Evolutionary conservation across 202 grass and related monocot species (phyloP).

Genomic region (Bolboschoenoplectus hybrid): DNA sequence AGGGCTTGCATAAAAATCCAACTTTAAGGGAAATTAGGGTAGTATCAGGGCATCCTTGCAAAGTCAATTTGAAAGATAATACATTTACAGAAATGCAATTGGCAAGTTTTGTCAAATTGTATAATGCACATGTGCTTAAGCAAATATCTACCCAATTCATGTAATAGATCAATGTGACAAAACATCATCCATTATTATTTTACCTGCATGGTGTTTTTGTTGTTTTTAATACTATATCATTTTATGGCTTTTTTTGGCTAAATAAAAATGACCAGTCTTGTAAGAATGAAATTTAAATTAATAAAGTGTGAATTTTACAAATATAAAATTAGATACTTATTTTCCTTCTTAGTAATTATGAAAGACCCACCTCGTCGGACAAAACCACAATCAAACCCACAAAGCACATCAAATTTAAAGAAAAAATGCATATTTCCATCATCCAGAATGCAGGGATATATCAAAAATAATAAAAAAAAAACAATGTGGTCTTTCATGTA

Average conservation of each 20-base stretch:
- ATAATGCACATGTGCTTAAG: neutral
- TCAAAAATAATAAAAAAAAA: neutral
- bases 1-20: slow-evolving; percentile 6
- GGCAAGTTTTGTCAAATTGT: slow-evolving; percentile 13
- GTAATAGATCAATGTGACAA: neutral
- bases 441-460: slow-evolving; percentile 16
- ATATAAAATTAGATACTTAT: neutral
- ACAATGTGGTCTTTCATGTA: neutral
- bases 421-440: neutral
- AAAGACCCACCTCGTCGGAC: neutral
- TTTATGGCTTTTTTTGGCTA: neutral
- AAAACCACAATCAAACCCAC: neutral
- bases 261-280: slow-evolving; percentile 15
- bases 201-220: neutral
- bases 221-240: neutral
- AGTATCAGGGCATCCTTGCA: neutral
- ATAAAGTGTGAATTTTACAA: slow-evolving; percentile 11
- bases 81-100: neutral
- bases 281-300: neutral
- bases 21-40: neutral
- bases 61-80: neutral
- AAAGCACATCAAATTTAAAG: neutral
- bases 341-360: neutral
- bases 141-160: slow-evolving; percentile 5
- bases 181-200: slow-evolving; percentile 6